phyloP scores from a whole-genome alignment of 1,284 basidiomycete genomes.

The Fistulina hepatica region DNA sequence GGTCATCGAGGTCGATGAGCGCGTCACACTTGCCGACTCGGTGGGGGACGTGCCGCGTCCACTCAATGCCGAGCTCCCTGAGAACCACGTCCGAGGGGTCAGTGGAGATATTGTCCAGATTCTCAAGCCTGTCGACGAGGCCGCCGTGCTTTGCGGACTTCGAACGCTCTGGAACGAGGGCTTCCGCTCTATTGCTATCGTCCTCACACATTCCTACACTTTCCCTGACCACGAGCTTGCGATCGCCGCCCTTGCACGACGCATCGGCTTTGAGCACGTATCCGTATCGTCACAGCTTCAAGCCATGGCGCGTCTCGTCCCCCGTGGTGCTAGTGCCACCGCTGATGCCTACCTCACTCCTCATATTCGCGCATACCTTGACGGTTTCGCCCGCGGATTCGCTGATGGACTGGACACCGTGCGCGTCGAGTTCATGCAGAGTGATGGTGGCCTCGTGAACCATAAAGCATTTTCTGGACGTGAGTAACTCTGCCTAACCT shows the following conservation, averaged over 20 bases:
- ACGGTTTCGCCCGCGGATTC: conserved; percentile 87
- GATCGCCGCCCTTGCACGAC: conserved; percentile 62
- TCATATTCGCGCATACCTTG: conserved; percentile 76
- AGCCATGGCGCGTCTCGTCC: conserved; percentile 94
- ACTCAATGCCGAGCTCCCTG: conserved; percentile 32
- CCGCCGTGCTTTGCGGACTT: conserved; percentile 46
- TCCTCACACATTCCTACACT: conserved; percentile 88
- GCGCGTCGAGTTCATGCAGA: conserved; percentile 80
- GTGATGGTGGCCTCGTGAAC: conserved; percentile 81
- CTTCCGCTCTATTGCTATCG: conserved; percentile 77
- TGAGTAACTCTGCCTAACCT: no score
- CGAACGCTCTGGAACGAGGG: conserved; percentile 63
- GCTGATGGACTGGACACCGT: conserved; percentile 70
- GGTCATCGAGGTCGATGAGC: conserved; percentile 87
- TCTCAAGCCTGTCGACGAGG: conserved; percentile 59
- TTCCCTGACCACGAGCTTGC: conserved; percentile 73
- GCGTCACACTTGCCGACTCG: conserved; percentile 85
- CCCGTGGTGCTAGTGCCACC: conserved; percentile 84
- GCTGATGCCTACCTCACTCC: conserved; percentile 97
- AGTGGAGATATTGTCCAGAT: conserved; percentile 90
- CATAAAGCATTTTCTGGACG: conserved; percentile 77
- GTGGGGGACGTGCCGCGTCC: conserved; percentile 42
- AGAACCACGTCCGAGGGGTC: conserved; percentile 70
- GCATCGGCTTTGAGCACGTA: conserved; percentile 78
- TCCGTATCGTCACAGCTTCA: conserved; percentile 82